These are phyloP conservation scores for Talaromyces borbonicus DNA, from an alignment of 495 filamentous ascomycete species.

Conservation along the genomic window DNA sequence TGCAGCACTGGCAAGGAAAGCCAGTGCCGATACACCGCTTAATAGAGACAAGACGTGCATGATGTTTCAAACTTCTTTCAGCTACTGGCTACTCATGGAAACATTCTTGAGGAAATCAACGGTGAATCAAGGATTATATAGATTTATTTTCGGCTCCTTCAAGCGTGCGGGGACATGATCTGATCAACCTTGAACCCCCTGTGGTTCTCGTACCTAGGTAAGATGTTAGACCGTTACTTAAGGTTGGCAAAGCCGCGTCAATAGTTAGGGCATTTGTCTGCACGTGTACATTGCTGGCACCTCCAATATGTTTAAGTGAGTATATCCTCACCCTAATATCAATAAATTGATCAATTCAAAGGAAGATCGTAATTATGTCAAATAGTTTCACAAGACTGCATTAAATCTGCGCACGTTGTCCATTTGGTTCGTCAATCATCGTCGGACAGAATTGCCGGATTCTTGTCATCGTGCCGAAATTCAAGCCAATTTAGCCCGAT, in stretches of 20 bases:
- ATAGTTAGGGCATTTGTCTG: neutral
- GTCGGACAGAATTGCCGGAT: neutral
- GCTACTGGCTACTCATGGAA: too few relatives aligned
- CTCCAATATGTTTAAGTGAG: neutral
- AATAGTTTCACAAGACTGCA: too few relatives aligned
- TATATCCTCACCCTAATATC: neutral
- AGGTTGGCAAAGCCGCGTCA: neutral
- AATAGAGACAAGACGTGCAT: neutral
- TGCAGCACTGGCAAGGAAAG: neutral
- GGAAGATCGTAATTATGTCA: too few relatives aligned
- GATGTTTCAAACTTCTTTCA: too few relatives aligned
- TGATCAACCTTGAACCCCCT: too few relatives aligned
- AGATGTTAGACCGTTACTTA: too few relatives aligned
- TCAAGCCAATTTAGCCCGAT: neutral
- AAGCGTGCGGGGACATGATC: too few relatives aligned
- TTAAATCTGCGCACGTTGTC: conserved; percentile 1
- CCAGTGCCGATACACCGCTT: neutral
- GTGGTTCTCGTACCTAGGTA: neutral
- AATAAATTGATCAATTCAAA: too few relatives aligned
- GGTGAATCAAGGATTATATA: too few relatives aligned
- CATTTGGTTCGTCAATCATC: neutral
- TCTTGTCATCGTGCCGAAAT: too few relatives aligned
- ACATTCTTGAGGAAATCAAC: too few relatives aligned
- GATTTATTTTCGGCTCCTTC: too few relatives aligned
- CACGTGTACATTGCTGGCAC: neutral